Percentiles rank a stretch among this genome's conserved stretches.
Evolutionary conservation across 192 early-diverging fungal genomes (phyloP).

Genomic region (Funneliformis geosporum): DNA sequence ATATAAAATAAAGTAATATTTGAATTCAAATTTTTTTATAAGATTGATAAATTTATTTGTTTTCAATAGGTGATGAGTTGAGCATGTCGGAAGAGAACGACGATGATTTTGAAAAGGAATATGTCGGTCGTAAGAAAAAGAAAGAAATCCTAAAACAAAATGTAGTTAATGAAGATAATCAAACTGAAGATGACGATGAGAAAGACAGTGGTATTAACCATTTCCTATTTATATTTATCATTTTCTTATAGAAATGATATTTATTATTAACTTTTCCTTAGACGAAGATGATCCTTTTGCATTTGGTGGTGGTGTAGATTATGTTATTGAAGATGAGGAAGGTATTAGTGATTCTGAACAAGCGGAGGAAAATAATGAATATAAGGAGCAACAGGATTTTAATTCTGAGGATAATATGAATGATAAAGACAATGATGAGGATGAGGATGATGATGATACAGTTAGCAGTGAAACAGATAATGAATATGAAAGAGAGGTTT

Average conservation of each 20-base stretch:
- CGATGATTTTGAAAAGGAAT: conserved; percentile 40
- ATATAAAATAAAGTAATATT: no score
- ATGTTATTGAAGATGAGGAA: conserved; percentile 37
- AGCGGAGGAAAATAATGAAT: conserved; percentile 36
- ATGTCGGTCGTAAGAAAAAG: conserved; percentile 39
- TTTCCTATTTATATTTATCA: background rate
- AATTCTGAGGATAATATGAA: conserved; percentile 39
- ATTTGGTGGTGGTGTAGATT: conserved; percentile 44
- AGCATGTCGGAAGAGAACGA: conserved; percentile 40
- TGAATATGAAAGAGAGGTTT: conserved; percentile 50
- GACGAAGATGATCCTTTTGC: conserved; percentile 35
- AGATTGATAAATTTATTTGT: background rate
- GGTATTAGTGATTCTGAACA: conserved; percentile 36
- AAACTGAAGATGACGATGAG: conserved; percentile 35
- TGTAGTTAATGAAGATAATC: conserved; percentile 38
- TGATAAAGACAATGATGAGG: conserved; percentile 41
- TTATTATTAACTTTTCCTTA: conserved; percentile 17
- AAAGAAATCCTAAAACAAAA: conserved; percentile 42
- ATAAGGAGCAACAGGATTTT: conserved; percentile 32
- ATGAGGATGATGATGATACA: conserved; percentile 44
- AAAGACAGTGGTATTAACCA: conserved; percentile 40
- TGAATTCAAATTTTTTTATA: no score
- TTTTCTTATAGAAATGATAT: background rate
- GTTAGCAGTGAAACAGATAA: conserved; percentile 36
- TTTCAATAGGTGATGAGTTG: background rate